Conservation (phyloP, 225 moss, liverwort and hornwort genomes). For the Lunularia cruciata region DNA sequence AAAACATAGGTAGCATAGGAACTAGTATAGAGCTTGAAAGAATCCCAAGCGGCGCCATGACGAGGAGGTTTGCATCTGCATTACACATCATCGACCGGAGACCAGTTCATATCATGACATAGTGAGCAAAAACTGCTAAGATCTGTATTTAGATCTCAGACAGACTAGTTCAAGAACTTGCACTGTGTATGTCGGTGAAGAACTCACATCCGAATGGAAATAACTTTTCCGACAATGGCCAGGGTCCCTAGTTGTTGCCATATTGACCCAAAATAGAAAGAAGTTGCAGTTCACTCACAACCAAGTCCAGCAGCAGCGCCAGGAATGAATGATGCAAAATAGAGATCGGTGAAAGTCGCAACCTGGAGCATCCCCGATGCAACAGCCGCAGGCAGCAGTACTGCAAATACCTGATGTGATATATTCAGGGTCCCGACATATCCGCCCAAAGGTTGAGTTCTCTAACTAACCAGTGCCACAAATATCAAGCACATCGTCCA, state of each 20-base stretch:
- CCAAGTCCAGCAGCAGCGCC: constrained; percentile 92
- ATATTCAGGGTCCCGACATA: background rate
- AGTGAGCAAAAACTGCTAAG: too few species aligned
- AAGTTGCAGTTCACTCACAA: constrained; percentile 41
- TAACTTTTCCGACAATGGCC: too few species aligned
- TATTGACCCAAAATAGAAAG: too few species aligned
- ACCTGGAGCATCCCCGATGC: constrained; percentile 92
- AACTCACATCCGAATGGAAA: too few species aligned
- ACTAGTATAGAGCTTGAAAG: constrained; percentile 81
- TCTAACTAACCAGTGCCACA: background rate
- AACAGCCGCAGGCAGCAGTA: constrained; percentile 80
- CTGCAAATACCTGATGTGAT: constrained; percentile 50
- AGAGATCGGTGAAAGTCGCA: constrained; percentile 91
- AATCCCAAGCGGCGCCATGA: constrained; percentile 94
- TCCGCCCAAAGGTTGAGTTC: background rate
- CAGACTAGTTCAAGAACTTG: too few species aligned
- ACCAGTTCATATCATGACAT: too few species aligned
- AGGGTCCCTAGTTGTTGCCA: too few species aligned
- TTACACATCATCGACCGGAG: too few species aligned
- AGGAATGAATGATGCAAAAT: constrained; percentile 92
- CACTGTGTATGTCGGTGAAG: too few species aligned
- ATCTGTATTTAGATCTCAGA: too few species aligned
- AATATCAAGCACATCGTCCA: background rate
- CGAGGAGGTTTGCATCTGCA: constrained; percentile 82
- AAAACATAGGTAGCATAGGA: constrained; percentile 73